phyloP scores from a whole-genome alignment of 768 basidiomycete species.

The Lactarius sp. region DNA sequence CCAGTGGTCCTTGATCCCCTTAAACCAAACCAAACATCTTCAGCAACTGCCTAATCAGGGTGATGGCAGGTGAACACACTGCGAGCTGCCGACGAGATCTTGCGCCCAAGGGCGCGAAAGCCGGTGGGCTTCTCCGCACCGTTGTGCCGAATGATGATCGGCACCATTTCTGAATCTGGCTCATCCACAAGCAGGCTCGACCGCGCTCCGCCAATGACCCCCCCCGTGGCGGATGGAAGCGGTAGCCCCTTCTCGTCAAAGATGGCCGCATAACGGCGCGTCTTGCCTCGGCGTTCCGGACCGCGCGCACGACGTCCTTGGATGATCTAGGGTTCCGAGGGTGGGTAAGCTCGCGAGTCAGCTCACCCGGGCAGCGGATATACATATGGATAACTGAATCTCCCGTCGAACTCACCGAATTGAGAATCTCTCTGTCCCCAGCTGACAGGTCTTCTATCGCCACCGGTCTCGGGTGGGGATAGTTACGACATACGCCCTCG shows the following conservation, averaged over 20 bases:
- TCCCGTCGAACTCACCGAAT: slow-evolving; percentile 10
- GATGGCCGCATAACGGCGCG: slow-evolving; percentile 23
- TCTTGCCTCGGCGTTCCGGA: slow-evolving; percentile 21
- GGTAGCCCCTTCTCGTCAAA: slow-evolving; percentile 23
- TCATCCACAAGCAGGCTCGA: slow-evolving; percentile 14
- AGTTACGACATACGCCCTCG: slow-evolving; percentile 4
- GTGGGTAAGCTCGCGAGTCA: not conserved
- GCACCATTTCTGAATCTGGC: slow-evolving; percentile 8
- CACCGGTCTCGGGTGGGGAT: slow-evolving; percentile 13
- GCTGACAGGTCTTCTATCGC: slow-evolving; percentile 15
- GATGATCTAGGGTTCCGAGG: slow-evolving; percentile 7
- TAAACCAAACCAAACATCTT: slow-evolving; percentile 3
- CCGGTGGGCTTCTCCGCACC: slow-evolving; percentile 11
- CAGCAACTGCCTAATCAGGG: slow-evolving; percentile 5
- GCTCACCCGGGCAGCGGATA: not conserved
- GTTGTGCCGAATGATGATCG: slow-evolving; percentile 12
- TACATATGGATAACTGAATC: too few relatives aligned
- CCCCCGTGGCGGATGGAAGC: slow-evolving; percentile 21
- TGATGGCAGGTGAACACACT: slow-evolving; percentile 16
- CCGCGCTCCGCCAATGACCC: slow-evolving; percentile 15
- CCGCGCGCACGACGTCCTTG: slow-evolving; percentile 9
- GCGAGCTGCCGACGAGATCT: slow-evolving; percentile 19
- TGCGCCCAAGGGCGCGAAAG: slow-evolving; percentile 16
- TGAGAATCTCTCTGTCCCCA: slow-evolving; percentile 5
- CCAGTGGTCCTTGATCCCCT: not conserved